Evolutionary conservation across 2,329 filamentous ascomycete species (phyloP).

Genomic region (Fusarium longipes): DNA sequence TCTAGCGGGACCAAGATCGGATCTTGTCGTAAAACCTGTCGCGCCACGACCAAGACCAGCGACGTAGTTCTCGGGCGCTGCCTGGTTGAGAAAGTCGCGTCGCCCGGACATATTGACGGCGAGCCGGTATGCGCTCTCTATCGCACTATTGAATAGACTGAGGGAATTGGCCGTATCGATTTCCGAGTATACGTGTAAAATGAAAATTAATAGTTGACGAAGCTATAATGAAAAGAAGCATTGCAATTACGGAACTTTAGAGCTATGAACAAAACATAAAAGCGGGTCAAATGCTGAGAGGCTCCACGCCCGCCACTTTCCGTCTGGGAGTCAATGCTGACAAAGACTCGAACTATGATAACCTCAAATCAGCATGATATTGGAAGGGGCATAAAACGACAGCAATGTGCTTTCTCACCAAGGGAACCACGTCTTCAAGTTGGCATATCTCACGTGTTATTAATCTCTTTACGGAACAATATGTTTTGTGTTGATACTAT

Average conservation of each 20-base stretch:
- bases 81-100: slow-evolving; percentile 88
- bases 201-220: slow-evolving; percentile 7
- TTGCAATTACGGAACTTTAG: slow-evolving; percentile 25
- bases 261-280: slow-evolving; percentile 29
- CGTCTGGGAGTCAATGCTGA: slow-evolving; percentile 66
- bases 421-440: slow-evolving; percentile 8
- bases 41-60: slow-evolving; percentile 97
- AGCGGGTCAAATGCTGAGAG: slow-evolving; percentile 24
- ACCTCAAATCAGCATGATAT: background rate
- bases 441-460: slow-evolving; percentile 27
- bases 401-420: slow-evolving; percentile 35
- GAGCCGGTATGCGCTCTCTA: slow-evolving; percentile 27
- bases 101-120: slow-evolving; percentile 66
- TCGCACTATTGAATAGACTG: slow-evolving; percentile 7
- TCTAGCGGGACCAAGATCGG: slow-evolving; percentile 92
- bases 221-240: slow-evolving; percentile 21
- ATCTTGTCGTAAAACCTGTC: slow-evolving; percentile 97
- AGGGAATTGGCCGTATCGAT: background rate
- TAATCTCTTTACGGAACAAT: slow-evolving; percentile 24
- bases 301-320: slow-evolving; percentile 22
- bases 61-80: slow-evolving; percentile 88
- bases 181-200: background rate
- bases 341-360: slow-evolving; percentile 68
- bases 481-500: slow-evolving; percentile 14
- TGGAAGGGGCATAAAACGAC: slow-evolving; percentile 22